Conservation (phyloP, 345 rosid species). For the Arabidopsis suecica region DNA sequence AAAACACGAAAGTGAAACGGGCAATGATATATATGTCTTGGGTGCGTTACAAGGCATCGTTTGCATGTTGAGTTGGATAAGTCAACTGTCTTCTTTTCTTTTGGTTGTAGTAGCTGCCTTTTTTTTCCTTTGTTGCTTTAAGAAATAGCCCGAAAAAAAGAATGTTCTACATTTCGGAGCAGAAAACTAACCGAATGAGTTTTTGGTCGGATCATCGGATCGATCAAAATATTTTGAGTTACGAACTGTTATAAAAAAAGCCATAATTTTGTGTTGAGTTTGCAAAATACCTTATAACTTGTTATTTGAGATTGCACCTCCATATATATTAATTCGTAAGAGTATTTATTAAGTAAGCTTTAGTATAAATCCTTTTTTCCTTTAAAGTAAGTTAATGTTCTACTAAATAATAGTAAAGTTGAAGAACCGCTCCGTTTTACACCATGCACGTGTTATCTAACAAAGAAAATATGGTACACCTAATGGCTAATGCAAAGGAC, state of each 20-base stretch:
- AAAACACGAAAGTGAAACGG: conserved; percentile 25
- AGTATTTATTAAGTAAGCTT: not conserved
- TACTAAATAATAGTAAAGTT: not conserved
- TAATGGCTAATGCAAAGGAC: conserved; percentile 18
- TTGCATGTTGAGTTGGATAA: not conserved
- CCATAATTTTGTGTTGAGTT: not conserved
- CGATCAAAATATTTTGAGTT: too few species aligned
- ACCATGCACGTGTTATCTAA: conserved; percentile 2
- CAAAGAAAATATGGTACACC: conserved; percentile 18
- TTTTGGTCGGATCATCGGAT: too few species aligned
- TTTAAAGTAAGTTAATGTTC: not conserved
- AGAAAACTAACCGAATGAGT: too few species aligned
- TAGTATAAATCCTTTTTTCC: too few species aligned
- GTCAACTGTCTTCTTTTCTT: not conserved
- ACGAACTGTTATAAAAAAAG: too few species aligned
- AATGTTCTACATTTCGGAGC: not conserved
- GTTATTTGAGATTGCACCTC: not conserved
- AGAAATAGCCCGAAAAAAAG: not conserved
- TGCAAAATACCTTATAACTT: not conserved
- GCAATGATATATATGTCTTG: not conserved
- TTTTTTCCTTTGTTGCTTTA: not conserved
- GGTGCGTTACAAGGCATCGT: conserved; percentile 15
- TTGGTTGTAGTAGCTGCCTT: not conserved
- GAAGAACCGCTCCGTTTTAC: conserved; percentile 13
- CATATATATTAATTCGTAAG: not conserved